Conservation (phyloP, 78 protist genomes). For the Protostelium mycophagum region DNA sequence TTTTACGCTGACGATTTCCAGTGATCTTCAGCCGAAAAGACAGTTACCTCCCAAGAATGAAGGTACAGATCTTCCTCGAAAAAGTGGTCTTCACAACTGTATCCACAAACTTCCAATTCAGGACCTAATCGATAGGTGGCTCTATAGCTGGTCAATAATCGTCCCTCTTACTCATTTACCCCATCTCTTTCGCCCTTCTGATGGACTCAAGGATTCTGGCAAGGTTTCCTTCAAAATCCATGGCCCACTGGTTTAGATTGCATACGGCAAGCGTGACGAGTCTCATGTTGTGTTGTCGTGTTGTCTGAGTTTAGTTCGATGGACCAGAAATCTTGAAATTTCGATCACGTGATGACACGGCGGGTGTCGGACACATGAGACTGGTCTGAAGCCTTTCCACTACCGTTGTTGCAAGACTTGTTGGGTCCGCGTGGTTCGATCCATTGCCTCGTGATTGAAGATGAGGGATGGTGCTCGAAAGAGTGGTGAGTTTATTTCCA, state of each 20-base stretch:
- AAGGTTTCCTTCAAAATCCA: conserved; percentile 81
- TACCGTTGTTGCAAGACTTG: too few relatives aligned
- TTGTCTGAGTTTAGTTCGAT: too few relatives aligned
- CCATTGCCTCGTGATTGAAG: too few relatives aligned
- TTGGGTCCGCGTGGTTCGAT: too few relatives aligned
- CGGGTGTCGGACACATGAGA: too few relatives aligned
- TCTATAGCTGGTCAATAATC: conserved; percentile 5
- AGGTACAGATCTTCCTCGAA: conserved; percentile 71
- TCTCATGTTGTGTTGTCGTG: not conserved
- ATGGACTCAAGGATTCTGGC: conserved; percentile 41
- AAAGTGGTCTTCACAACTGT: conserved; percentile 82
- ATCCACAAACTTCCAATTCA: conserved; percentile 68
- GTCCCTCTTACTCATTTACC: conserved; percentile 6
- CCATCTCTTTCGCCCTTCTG: conserved; percentile 30
- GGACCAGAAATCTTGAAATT: too few relatives aligned
- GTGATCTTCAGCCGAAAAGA: conserved; percentile 2
- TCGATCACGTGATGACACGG: too few relatives aligned
- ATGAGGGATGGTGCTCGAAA: too few relatives aligned
- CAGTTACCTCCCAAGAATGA: conserved; percentile 71
- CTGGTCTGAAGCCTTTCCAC: too few relatives aligned
- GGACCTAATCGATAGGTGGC: conserved; percentile 64
- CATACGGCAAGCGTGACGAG: conserved; percentile 76
- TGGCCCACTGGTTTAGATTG: conserved; percentile 83
- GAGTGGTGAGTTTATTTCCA: too few relatives aligned
- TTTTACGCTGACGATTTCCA: too few relatives aligned